Base-by-base conservation (phyloP, 2,329 filamentous ascomycete species). In the Fusarium sp. region DNA sequence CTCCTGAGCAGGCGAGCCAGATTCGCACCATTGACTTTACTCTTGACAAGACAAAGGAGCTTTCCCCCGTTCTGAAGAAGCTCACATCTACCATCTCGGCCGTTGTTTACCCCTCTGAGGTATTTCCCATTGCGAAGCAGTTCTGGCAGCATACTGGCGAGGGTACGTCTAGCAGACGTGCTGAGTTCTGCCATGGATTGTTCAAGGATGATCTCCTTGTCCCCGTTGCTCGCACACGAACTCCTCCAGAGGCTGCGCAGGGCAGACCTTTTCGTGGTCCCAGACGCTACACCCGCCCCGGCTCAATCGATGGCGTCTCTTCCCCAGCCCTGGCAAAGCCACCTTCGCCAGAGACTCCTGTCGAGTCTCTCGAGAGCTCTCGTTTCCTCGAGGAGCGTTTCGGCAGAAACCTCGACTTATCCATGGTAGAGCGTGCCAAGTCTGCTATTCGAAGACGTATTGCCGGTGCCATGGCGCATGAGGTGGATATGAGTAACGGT, bases 91-190 rank as follows among this genome's bases (percentile, higher is more conserved):
- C 85, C 11, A 82, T 95, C 22, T 92, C 87, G 2, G 90, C 90
- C 24, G 90, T 97, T 5, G 77, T 98, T 42, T 94, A 91, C 72
- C 88, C 90, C 1, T 83, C 86, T 45, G 87, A 90, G 14, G 81
- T 89, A 18, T 95, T 91, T 73, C 81, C 88, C 6, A 80, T 92
- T 62, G 93, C 94, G n/a, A 98, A 98, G 79, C 88, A 94, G 74
- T 98, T 97, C 75, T 99, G 96, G 96, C 96, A 98, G 78, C 96
- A 99, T 79, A 92, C 93, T 1, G 96, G 96, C 20, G 95, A 97
- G 66, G 96, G 96, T 17, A 86, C 97, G 15, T 98, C 95, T 1
- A 98, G 95, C 78, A 90, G 96, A 50, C 89, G 94, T 40, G 95
- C 94, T 34, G 95, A 98, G 77, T 98, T 97, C 79, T 97, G 93